Base-by-base conservation (phyloP, 2,329 filamentous ascomycete genomes). In the Epichloe brachyelytri region DNA sequence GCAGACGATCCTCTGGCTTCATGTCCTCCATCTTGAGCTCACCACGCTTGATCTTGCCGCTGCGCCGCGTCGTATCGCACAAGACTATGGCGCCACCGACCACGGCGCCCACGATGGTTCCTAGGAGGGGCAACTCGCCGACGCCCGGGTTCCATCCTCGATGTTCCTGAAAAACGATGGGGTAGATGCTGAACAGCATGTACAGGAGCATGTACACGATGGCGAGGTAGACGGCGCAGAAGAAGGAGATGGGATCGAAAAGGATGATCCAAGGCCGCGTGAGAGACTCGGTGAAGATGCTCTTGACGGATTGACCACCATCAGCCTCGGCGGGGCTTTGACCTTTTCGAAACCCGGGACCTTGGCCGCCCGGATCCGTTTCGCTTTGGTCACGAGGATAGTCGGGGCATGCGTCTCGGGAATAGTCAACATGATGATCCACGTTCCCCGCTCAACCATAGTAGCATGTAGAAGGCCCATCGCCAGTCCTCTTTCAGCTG, bases 131-230 rank as follows among this genome's bases (percentile, higher is more conserved):
- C 0, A 79, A 61, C 51, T 76, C 70, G 4, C 73, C 74, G 2
- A 77, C 71, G 8, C 76, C 76, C 0, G 69, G 55, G 54, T 77
- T 79, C 75, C 76, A 79, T 1, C 74, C 75, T 2, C 75, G 68
- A 55, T 63, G 68, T 46, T 75, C 60, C 54, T 77, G 71, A 56
- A 76, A 78, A 5, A 79, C 72, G 39, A 78, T 75, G 3, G 71
- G 74, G 50, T 79, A 80, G 51, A 78, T 78, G 20, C 67, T 72
- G 61, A 80, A 80, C 11, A 80, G 68, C 76, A 80, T 79, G 61
- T 78, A 78, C 8, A 76, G 63, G 1, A 77, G 64, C 5, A 66
- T 70, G 53, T 78, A 79, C 3, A 78, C 73, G 11, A 79, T 67
- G 2, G 71, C 68, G 58, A 78, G 66, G 57, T 79, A 79, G 33